Percentiles rank a stretch among this genome's conserved stretches.
phyloP scores from a whole-genome alignment of 2,329 filamentous ascomycete species.

The Colletotrichum sp. region DNA sequence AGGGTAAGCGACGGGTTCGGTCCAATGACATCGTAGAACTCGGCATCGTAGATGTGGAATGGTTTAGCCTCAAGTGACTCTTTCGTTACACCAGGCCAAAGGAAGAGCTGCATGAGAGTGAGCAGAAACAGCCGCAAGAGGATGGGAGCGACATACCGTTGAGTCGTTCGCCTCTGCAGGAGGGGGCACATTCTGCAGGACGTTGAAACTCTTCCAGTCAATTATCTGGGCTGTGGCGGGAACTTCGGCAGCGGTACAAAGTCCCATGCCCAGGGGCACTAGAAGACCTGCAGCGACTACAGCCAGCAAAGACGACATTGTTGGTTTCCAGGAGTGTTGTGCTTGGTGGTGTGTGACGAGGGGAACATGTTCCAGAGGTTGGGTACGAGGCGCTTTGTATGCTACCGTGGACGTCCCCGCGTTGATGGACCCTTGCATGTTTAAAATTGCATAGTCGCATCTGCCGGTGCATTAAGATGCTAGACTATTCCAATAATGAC shows the following conservation, averaged over 20 bases:
- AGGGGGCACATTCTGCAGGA: conserved; percentile 41
- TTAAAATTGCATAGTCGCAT: neutral
- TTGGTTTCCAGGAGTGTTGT: neutral
- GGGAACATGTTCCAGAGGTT: neutral
- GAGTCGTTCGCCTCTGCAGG: conserved; percentile 39
- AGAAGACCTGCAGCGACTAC: neutral
- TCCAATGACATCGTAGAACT: conserved; percentile 56
- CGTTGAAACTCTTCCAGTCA: conserved; percentile 47
- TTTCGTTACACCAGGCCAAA: conserved; percentile 47
- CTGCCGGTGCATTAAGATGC: neutral
- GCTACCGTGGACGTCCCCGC: neutral
- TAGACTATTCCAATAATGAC: neutral
- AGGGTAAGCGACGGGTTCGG: conserved; percentile 52
- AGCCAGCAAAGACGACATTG: neutral
- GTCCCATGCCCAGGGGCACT: neutral
- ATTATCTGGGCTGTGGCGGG: conserved; percentile 41
- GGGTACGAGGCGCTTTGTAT: neutral
- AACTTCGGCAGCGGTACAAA: neutral
- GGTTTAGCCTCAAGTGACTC: conserved; percentile 41
- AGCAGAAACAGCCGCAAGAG: neutral
- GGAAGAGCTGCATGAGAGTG: conserved; percentile 21
- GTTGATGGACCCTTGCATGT: neutral
- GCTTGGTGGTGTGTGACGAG: neutral
- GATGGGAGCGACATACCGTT: conserved; percentile 28
- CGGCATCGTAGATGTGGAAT: conserved; percentile 53